Conservation (phyloP, 208 protist species). For the Porcisia deanei region DNA sequence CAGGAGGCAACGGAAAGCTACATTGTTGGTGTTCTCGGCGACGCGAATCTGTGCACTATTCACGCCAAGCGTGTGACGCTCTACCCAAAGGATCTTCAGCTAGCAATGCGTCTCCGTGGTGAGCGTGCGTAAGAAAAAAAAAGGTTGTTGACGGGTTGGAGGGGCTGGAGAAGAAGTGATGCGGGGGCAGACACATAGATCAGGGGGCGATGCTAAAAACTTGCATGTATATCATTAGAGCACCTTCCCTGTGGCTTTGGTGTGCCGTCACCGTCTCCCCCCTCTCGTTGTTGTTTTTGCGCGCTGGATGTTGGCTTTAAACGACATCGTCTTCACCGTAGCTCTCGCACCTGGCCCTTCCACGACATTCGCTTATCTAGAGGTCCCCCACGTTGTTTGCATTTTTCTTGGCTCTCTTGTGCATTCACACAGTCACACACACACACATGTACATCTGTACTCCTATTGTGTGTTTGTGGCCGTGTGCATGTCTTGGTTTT, state of each 20-base stretch:
- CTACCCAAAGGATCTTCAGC: conserved; percentile 99
- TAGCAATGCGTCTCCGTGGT: conserved; percentile 97
- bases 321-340: too few species aligned
- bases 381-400: neutral
- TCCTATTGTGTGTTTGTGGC: neutral
- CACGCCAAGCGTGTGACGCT: conserved; percentile 99
- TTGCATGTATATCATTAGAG: neutral
- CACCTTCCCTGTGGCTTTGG: neutral
- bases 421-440: too few species aligned
- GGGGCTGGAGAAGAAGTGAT: neutral
- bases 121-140: conserved; percentile 52
- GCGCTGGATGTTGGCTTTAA: neutral
- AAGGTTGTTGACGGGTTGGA: neutral
- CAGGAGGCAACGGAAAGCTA: conserved; percentile 98
- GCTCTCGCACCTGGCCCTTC: too few species aligned
- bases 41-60: conserved; percentile 98
- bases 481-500: neutral
- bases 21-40: conserved; percentile 91
- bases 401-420: neutral
- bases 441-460: neutral
- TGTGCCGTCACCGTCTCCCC: neutral
- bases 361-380: too few species aligned
- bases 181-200: neutral
- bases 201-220: neutral
- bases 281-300: neutral